phyloP scores from a whole-genome alignment of 805 yeast genomes.

The Hyphopichia homilentoma region DNA sequence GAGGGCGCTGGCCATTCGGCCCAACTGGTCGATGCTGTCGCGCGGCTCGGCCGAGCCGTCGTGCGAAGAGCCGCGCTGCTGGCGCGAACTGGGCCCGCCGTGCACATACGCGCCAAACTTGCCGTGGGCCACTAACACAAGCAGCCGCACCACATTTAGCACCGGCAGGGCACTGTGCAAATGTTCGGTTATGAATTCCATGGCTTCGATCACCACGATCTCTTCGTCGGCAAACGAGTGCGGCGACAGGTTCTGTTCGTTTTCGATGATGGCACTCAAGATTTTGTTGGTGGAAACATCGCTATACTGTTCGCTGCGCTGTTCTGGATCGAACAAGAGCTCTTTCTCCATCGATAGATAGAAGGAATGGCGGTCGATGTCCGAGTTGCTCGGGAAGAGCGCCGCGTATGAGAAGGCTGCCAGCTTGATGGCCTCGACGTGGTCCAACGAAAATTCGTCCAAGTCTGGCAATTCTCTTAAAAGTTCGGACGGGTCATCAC shows the following conservation, averaged over 20 bases:
- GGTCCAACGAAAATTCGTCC: background rate
- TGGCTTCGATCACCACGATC: background rate
- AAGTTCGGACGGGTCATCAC: background rate
- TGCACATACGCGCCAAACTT: background rate
- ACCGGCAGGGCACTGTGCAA: background rate
- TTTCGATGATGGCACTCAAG: background rate
- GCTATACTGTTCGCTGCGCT: background rate
- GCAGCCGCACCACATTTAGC: no score
- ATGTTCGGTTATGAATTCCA: background rate
- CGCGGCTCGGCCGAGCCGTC: no score
- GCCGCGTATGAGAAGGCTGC: background rate
- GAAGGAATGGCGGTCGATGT: background rate
- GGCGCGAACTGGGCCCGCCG: background rate
- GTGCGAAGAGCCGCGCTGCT: no score
- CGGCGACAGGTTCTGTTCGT: no score
- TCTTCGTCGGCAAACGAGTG: background rate
- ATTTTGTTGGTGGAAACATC: background rate
- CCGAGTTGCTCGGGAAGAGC: background rate
- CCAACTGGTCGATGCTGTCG: no score
- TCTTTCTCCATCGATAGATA: background rate
- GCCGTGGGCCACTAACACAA: background rate
- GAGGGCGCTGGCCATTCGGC: no score
- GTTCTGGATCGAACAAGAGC: slow-evolving; percentile 2
- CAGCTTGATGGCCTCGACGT: background rate
- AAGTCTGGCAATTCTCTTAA: background rate